Percentiles rank a stretch among this genome's conserved stretches.
These are phyloP conservation scores for Talaromyces thailandensis DNA, from an alignment of 495 filamentous ascomycete species.

Conservation along the genomic window DNA sequence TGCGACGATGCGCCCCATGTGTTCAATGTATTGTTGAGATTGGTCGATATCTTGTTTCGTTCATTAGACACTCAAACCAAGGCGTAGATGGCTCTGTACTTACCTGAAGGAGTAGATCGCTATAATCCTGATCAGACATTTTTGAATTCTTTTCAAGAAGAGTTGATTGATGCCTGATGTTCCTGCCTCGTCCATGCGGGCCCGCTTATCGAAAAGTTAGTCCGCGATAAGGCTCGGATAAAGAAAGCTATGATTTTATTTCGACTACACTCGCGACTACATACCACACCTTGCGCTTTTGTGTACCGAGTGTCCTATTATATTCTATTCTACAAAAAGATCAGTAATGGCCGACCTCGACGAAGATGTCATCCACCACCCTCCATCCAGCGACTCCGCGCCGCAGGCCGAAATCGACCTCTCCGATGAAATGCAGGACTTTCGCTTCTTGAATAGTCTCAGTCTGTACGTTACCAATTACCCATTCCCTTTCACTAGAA, in stretches of 20 bases:
- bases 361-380: conserved; percentile 29
- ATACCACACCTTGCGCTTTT: not conserved
- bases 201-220: not conserved
- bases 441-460: conserved; percentile 59
- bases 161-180: not conserved
- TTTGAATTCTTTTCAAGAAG: not conserved
- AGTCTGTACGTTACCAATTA: conserved; percentile 33
- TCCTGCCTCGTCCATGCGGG: not conserved
- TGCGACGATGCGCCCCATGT: conserved; percentile 31
- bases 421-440: conserved; percentile 83
- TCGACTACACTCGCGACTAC: not conserved
- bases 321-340: not conserved
- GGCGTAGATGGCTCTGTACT: not conserved
- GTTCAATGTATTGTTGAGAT: conserved; percentile 30
- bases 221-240: not conserved
- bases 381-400: conserved; percentile 15
- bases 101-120: conserved; percentile 9
- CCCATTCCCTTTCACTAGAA: not conserved
- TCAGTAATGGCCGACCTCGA: conserved; percentile 40
- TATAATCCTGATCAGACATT: conserved; percentile 6
- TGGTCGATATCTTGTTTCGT: conserved; percentile 28
- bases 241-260: not conserved
- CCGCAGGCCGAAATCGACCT: conserved; percentile 48
- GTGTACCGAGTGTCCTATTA: no score
- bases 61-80: no score